Evolutionary conservation across 2,329 filamentous ascomycete genomes (phyloP).

Genomic region (Aspergillus spinulosporus): DNA sequence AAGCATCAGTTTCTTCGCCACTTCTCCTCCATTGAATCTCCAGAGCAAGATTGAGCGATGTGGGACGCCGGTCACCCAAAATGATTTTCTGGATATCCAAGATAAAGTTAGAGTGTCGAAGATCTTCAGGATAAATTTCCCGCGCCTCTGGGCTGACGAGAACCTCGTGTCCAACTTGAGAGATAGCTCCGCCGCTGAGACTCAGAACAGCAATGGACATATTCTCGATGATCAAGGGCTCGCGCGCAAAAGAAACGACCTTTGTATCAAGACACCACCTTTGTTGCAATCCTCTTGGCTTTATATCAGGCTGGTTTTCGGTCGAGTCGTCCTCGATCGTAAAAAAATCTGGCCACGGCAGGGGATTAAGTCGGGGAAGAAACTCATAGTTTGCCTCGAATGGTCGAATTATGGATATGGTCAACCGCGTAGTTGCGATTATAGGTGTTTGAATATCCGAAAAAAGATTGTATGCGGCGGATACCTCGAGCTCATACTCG

Average conservation of each 20-base stretch:
- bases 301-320: constrained; percentile 27
- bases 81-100: constrained; percentile 72
- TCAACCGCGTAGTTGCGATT: constrained; percentile 67
- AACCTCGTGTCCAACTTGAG: constrained; percentile 46
- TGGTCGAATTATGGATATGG: constrained; percentile 72
- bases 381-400: constrained; percentile 94
- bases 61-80: constrained; percentile 77
- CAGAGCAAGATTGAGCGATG: constrained; percentile 72
- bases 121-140: constrained; percentile 63
- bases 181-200: constrained; percentile 63
- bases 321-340: constrained; percentile 52
- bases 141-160: constrained; percentile 31
- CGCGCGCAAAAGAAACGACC: constrained; percentile 72
- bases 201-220: constrained; percentile 63
- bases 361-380: constrained; percentile 71
- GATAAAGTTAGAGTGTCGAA: constrained; percentile 71
- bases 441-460: constrained; percentile 81
- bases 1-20: constrained; percentile 30
- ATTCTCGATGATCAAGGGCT: constrained; percentile 61
- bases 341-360: constrained; percentile 87
- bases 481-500: constrained; percentile 69
- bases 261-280: constrained; percentile 75
- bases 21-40: constrained; percentile 74
- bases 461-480: constrained; percentile 73
- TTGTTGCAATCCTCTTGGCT: constrained; percentile 68